These are phyloP conservation scores for Dendrobium catenatum DNA, from an alignment of 106 monocot genomes.

Conservation along the genomic window DNA sequence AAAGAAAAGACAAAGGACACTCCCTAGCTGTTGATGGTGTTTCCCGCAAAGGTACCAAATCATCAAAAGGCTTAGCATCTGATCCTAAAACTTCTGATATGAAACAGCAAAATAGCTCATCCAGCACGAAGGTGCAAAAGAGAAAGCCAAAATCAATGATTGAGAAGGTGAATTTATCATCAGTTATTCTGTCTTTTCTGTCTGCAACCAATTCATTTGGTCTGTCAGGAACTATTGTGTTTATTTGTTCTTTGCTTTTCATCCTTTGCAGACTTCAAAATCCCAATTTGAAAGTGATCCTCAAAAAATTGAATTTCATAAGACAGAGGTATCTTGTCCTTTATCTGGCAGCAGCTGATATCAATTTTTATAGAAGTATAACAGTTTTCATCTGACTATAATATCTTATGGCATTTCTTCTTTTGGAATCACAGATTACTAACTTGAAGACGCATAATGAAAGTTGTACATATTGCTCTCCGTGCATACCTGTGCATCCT, in stretches of 20 bases:
- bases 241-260: background rate
- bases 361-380: slow-evolving; percentile 2
- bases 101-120: slow-evolving; percentile 32
- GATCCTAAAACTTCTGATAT: slow-evolving; percentile 43
- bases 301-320: slow-evolving; percentile 26
- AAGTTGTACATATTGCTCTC: background rate
- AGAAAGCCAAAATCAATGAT: slow-evolving; percentile 38
- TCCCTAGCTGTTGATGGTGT: slow-evolving; percentile 19
- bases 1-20: slow-evolving; percentile 39
- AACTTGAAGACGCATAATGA: background rate
- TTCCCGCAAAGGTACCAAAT: slow-evolving; percentile 44
- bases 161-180: slow-evolving; percentile 39
- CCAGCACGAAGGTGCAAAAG: slow-evolving; percentile 39
- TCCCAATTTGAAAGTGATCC: slow-evolving; percentile 28
- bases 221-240: background rate
- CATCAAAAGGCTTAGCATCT: slow-evolving; percentile 23
- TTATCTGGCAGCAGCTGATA: slow-evolving; percentile 2
- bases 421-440: background rate
- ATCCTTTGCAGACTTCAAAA: slow-evolving; percentile 36
- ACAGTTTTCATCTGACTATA: background rate
- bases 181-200: background rate
- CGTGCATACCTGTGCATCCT: background rate
- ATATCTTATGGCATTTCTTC: background rate
- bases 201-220: background rate
- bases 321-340: slow-evolving; percentile 42